Percentiles rank a stretch among this genome's conserved stretches.
These are phyloP conservation scores for Boletus barrowsii DNA, from an alignment of 768 basidiomycete genomes.

Conservation along the genomic window DNA sequence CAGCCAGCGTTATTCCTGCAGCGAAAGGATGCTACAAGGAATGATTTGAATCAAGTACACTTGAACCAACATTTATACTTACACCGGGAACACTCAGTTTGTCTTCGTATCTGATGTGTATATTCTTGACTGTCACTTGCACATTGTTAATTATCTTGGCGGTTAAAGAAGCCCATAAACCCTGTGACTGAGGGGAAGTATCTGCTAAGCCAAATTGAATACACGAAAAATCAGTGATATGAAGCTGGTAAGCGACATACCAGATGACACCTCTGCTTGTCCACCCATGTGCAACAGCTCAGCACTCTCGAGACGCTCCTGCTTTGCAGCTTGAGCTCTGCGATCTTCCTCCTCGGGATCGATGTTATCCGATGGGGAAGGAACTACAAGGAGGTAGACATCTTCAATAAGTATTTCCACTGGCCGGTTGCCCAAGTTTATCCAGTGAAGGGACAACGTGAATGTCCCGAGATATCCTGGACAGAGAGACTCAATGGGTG, in stretches of 20 bases:
- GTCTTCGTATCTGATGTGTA: constrained; percentile 97
- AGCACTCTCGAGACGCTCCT: constrained; percentile 84
- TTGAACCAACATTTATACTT: constrained; percentile 29
- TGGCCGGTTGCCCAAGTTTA: constrained; percentile 84
- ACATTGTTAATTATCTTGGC: constrained; percentile 93
- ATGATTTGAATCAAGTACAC: background rate
- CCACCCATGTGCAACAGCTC: constrained; percentile 74
- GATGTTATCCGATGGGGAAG: constrained; percentile 62
- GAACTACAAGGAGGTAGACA: constrained; percentile 89
- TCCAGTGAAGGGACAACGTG: constrained; percentile 84
- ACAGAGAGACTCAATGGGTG: background rate
- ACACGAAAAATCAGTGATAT: background rate
- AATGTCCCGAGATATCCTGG: constrained; percentile 84
- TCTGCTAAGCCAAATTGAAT: constrained; percentile 29
- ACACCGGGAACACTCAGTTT: constrained; percentile 90
- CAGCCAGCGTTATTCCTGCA: constrained; percentile 81
- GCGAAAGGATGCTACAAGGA: constrained; percentile 84
- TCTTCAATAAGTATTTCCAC: constrained; percentile 91
- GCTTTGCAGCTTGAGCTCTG: constrained; percentile 80
- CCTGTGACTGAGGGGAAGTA: constrained; percentile 73
- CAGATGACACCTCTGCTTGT: constrained; percentile 48
- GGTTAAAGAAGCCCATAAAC: constrained; percentile 76
- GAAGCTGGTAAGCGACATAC: constrained; percentile 30
- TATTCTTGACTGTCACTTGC: constrained; percentile 92
- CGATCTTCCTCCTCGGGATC: constrained; percentile 84